Evolutionary conservation across 106 monocot species (phyloP).

Genomic region (Dendrobium officinale): DNA sequence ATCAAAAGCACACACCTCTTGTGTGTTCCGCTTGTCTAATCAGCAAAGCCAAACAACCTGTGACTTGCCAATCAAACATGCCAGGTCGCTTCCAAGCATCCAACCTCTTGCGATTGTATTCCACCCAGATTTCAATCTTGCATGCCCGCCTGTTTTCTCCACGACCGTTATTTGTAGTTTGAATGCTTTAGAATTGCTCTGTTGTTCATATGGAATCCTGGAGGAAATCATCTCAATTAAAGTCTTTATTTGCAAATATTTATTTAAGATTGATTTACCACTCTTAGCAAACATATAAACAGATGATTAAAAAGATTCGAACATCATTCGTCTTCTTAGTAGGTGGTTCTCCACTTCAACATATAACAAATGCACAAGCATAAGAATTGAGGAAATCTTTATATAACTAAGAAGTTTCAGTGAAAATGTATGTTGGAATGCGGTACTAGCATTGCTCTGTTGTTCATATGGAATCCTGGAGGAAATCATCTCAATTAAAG

Average conservation of each 20-base stretch:
- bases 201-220: conserved; percentile 18
- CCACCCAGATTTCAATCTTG: too few species aligned
- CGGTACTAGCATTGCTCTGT: conserved; percentile 80
- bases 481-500: conserved; percentile 21
- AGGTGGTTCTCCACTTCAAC: too few species aligned
- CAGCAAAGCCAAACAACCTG: too few species aligned
- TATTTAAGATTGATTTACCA: conserved; percentile 13
- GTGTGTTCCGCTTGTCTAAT: too few species aligned
- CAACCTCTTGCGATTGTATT: too few species aligned
- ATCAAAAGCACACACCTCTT: too few species aligned
- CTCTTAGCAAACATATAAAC: conserved; percentile 12
- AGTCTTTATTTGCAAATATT: conserved; percentile 22
- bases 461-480: conserved; percentile 18
- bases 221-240: conserved; percentile 17
- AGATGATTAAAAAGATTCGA: conserved; percentile 10
- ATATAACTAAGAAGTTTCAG: conserved; percentile 59
- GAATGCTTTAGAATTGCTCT: conserved; percentile 12
- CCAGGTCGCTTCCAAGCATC: too few species aligned
- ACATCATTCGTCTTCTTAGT: too few species aligned
- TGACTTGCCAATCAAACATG: too few species aligned
- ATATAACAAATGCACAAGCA: conserved; percentile 28
- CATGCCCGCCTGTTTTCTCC: not conserved
- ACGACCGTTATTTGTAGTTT: conserved; percentile 21
- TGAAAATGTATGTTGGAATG: conserved; percentile 98
- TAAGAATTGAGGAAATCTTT: conserved; percentile 73